A percentile compares a stretch with the other conserved stretches of the same genome.
phyloP scores from a whole-genome alignment of 208 protist genomes.

The Leptomonas pyrrhocoris region DNA sequence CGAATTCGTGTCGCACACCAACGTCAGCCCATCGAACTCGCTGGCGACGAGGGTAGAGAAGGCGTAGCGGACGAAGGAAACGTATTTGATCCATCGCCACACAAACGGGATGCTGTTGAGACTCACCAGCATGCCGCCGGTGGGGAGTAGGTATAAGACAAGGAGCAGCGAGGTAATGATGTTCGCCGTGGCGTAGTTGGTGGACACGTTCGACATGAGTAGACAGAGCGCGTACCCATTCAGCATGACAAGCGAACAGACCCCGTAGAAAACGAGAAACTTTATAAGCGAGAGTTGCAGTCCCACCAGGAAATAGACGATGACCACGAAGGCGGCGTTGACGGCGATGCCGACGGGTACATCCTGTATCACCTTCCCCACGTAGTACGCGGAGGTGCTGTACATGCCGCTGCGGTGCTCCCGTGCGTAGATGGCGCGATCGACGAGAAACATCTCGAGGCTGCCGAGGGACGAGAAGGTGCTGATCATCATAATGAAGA shows the following conservation, averaged over 20 bases:
- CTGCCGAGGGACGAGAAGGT: constrained; percentile 59
- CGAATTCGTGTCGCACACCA: constrained; percentile 38
- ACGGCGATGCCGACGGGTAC: constrained; percentile 54
- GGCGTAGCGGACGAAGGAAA: constrained; percentile 74
- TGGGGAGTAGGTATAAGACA: constrained; percentile 65
- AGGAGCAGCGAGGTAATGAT: constrained; percentile 64
- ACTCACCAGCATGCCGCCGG: constrained; percentile 69
- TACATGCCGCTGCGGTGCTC: constrained; percentile 80
- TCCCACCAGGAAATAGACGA: constrained; percentile 66
- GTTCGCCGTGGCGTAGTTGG: constrained; percentile 59
- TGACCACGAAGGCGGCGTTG: constrained; percentile 50
- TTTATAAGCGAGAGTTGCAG: constrained; percentile 46
- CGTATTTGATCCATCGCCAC: constrained; percentile 81
- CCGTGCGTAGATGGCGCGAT: constrained; percentile 59
- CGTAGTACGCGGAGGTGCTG: constrained; percentile 58
- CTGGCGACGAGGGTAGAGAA: constrained; percentile 65
- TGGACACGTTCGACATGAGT: constrained; percentile 63
- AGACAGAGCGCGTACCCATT: constrained; percentile 72
- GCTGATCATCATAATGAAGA: constrained; percentile 80
- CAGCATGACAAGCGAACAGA: constrained; percentile 56
- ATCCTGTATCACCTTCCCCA: constrained; percentile 72
- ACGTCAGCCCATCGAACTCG: constrained; percentile 67
- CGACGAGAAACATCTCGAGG: constrained; percentile 59
- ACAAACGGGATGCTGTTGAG: constrained; percentile 52
- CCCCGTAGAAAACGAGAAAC: constrained; percentile 49